Conservation (phyloP, 169 alveolate species). For the Plasmodium yoelii region DNA sequence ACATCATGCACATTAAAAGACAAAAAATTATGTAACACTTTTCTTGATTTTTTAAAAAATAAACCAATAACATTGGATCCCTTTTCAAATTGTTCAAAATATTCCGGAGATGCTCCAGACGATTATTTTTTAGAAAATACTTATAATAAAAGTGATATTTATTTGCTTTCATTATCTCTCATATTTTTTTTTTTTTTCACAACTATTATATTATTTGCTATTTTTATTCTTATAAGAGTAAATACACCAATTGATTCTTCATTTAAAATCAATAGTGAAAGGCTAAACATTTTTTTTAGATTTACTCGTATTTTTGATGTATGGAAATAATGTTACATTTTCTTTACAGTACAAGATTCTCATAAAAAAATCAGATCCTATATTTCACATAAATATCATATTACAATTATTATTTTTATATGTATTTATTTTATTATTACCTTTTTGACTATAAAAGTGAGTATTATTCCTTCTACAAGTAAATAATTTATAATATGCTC, state of each 20-base stretch:
- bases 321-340: constrained; percentile 37
- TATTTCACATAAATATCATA: no score
- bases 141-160: constrained; percentile 37
- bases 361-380: no score
- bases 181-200: constrained; percentile 56
- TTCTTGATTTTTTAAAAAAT: constrained; percentile 63
- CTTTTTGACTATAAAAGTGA: no score
- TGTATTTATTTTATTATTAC: no score
- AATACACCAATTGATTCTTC: constrained; percentile 70
- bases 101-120: constrained; percentile 33
- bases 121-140: constrained; percentile 53
- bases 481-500: no score
- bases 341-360: background rate
- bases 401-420: no score
- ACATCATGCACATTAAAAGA: constrained; percentile 47
- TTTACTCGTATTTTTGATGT: constrained; percentile 52
- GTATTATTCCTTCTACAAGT: no score
- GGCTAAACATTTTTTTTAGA: constrained; percentile 44
- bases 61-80: constrained; percentile 21
- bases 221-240: constrained; percentile 34
- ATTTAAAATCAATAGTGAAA: constrained; percentile 45
- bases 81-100: constrained; percentile 53
- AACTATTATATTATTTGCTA: constrained; percentile 17
- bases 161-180: constrained; percentile 34
- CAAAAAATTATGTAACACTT: constrained; percentile 44